Conservation (phyloP, 1,284 basidiomycete species). For the Austroboletus niveus region DNA sequence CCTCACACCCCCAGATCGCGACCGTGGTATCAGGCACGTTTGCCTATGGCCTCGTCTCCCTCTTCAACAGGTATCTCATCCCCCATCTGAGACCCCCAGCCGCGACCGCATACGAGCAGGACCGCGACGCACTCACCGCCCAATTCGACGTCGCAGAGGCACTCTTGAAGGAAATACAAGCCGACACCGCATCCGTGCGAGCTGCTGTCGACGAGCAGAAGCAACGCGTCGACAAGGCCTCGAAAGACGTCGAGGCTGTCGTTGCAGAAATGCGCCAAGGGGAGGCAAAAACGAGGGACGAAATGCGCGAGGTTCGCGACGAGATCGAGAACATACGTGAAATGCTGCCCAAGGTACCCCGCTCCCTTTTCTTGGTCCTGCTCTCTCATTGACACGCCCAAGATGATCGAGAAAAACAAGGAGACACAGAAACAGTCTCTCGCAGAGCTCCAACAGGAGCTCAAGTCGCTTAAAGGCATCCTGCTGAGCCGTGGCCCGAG, state of each 20-base stretch:
- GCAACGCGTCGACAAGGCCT: conserved; percentile 73
- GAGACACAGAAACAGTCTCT: conserved; percentile 79
- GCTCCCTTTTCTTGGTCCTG: background rate
- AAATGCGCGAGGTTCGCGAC: conserved; percentile 89
- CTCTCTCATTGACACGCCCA: conserved; percentile 6
- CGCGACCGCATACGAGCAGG: conserved; percentile 86
- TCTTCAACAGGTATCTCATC: conserved; percentile 91
- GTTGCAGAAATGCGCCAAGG: conserved; percentile 78
- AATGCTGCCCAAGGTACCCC: conserved; percentile 82
- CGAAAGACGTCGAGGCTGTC: conserved; percentile 77
- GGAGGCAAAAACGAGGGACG: conserved; percentile 79
- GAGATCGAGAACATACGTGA: conserved; percentile 91
- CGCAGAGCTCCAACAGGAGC: conserved; percentile 86
- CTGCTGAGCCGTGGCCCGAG: conserved; percentile 62
- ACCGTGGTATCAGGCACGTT: conserved; percentile 88
- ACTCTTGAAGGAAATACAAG: conserved; percentile 79
- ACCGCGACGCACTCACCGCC: conserved; percentile 79
- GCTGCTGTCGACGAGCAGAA: conserved; percentile 82
- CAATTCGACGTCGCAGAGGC: conserved; percentile 94
- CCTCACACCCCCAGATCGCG: conserved; percentile 69
- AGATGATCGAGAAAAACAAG: conserved; percentile 96
- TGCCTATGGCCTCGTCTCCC: conserved; percentile 82
- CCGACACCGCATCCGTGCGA: conserved; percentile 72
- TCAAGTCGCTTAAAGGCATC: conserved; percentile 92
- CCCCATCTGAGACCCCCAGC: conserved; percentile 92